Evolutionary conservation across 768 basidiomycete species (phyloP), one percentile per base, ranked within the genome.

Genomic region (Hygrophoropsis aurantiaca): DNA sequence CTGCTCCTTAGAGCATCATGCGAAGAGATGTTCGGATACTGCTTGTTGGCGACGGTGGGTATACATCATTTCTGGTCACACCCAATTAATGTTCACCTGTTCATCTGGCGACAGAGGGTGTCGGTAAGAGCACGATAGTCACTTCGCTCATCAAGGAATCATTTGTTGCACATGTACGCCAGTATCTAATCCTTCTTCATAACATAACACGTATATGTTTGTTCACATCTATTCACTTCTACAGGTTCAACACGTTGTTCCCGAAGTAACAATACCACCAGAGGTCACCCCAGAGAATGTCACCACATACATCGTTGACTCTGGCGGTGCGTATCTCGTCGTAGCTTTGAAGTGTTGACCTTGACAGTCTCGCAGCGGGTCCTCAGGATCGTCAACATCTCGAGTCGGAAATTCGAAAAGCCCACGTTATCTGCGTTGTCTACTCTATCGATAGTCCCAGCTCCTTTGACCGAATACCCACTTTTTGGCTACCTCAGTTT

Each of bases 231-330:
- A 50, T 40, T 11, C 40, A 37, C 24, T 45, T 10, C 30, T 26
- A 4, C 59, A 97, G 94, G 94, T 97, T 38, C 93, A 95, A 67
- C 89, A 92, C 57, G 77, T 95, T 58, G 87, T 97, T 33, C 95
- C 95, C 3, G 95, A 97, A 67, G 94, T 99, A 38, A 97, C 95
- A 6, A 97, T 99, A 46, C 97, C 95, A 6, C 93, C 94, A 58
- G 91, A 94, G 69, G 92, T 97, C 39, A 95, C 94, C 18, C 92
- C 95, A 40, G 94, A 95, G 72, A 94, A 97, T 63, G 92, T 99
- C 33, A 97, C 95, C 1, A 97, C 94, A 4, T 91, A 94, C 63
- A 97, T 99, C 52, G 90, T 98, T 44, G 95, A 99, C 70, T 94
- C 95, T 40, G 94, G 94, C 66, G 86, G 95, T 94, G 59, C 52